Evolutionary conservation across 1,284 basidiomycete genomes (phyloP).

Genomic region (Cerioporus squamosus): DNA sequence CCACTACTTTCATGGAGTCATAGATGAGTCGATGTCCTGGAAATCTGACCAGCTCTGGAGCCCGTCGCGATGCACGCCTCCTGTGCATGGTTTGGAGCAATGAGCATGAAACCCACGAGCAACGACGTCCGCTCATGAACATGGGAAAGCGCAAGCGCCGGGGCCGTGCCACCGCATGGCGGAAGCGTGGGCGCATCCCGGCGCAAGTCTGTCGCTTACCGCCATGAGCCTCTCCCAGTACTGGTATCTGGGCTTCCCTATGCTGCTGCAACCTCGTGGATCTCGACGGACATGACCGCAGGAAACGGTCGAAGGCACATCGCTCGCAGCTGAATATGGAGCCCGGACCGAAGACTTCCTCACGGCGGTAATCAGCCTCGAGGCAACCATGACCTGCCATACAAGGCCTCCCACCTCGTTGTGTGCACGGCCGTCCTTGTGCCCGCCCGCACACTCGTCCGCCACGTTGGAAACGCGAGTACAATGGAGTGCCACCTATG

Average conservation of each 20-base stretch:
- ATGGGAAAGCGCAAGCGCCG: conserved; percentile 13
- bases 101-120: neutral
- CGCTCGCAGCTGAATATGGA: conserved; percentile 16
- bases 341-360: conserved; percentile 25
- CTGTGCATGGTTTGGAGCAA: neutral
- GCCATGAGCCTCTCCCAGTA: conserved; percentile 1
- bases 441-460: conserved; percentile 29
- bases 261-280: conserved; percentile 4
- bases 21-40: no score
- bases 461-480: conserved; percentile 47
- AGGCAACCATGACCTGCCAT: conserved; percentile 41
- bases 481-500: conserved; percentile 38
- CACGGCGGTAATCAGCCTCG: conserved; percentile 43
- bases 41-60: no score
- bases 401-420: conserved; percentile 39
- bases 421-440: conserved; percentile 34
- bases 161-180: conserved; percentile 5
- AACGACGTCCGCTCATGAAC: conserved; percentile 8
- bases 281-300: conserved; percentile 26
- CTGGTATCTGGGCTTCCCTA: conserved; percentile 3
- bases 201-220: conserved; percentile 7
- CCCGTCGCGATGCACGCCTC: neutral
- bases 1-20: no score
- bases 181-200: neutral
- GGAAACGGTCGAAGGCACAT: conserved; percentile 11